These are phyloP conservation scores for Umbelopsis sp. DNA, from an alignment of 192 early-diverging fungal species.

Conservation along the genomic window DNA sequence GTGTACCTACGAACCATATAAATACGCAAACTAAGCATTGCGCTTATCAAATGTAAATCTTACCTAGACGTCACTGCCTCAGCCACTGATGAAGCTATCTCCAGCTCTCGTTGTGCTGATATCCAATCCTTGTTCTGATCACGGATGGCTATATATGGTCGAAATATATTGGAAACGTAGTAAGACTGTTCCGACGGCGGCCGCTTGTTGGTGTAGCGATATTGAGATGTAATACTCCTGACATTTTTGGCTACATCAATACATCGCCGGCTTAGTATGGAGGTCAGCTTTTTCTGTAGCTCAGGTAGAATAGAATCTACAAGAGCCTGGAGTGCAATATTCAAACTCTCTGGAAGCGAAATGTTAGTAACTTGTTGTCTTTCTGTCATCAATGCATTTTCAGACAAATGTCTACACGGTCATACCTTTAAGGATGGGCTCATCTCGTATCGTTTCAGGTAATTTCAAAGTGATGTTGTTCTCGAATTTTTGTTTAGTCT, in stretches of 20 bases:
- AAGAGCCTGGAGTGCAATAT: slow-evolving; percentile 17
- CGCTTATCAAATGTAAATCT: background rate
- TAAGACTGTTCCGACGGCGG: slow-evolving; percentile 52
- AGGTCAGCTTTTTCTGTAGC: slow-evolving; percentile 41
- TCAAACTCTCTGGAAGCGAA: slow-evolving; percentile 32
- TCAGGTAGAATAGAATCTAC: slow-evolving; percentile 39
- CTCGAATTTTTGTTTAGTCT: slow-evolving; percentile 34
- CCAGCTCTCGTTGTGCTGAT: slow-evolving; percentile 22
- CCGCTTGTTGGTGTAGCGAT: slow-evolving; percentile 44
- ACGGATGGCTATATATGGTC: slow-evolving; percentile 40
- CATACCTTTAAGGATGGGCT: slow-evolving; percentile 46
- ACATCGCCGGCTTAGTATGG: slow-evolving; percentile 50
- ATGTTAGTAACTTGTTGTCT: background rate
- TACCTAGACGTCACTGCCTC: slow-evolving; percentile 47
- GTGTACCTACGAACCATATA: slow-evolving; percentile 36
- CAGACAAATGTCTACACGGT: no score
- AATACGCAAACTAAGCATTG: background rate
- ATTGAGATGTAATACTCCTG: slow-evolving; percentile 42
- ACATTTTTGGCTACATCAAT: slow-evolving; percentile 45
- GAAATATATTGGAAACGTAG: slow-evolving; percentile 53
- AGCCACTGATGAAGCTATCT: slow-evolving; percentile 40
- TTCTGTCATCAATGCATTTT: background rate
- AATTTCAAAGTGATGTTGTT: slow-evolving; percentile 48
- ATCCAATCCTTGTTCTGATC: slow-evolving; percentile 39
- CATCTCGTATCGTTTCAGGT: slow-evolving; percentile 46